Conservation (phyloP, 306 rosid species). For the Pyrus bretschneideri region DNA sequence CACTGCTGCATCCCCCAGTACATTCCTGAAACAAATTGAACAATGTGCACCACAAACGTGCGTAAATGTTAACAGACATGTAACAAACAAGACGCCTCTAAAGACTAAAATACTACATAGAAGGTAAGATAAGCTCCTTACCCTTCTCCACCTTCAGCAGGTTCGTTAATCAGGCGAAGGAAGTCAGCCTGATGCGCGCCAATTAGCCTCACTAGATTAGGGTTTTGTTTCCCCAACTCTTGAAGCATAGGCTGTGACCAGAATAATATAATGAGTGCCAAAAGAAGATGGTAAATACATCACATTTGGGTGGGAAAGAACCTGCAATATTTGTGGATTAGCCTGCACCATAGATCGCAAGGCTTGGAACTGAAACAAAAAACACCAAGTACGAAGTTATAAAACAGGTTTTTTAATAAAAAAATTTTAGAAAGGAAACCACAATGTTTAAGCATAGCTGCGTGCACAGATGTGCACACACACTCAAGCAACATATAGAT, state of each 20-base stretch:
- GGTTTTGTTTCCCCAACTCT: slow-evolving; percentile 96
- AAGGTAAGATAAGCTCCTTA: slow-evolving; percentile 28
- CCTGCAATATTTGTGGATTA: slow-evolving; percentile 97
- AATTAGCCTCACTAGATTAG: slow-evolving; percentile 82
- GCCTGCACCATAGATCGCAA: slow-evolving; percentile 92
- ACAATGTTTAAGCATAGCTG: background rate
- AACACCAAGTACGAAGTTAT: background rate
- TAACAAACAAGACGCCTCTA: background rate
- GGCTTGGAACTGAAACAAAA: slow-evolving; percentile 61
- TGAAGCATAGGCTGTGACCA: slow-evolving; percentile 91
- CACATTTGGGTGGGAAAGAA: slow-evolving; percentile 14
- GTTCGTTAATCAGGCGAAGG: slow-evolving; percentile 82
- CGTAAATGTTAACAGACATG: background rate
- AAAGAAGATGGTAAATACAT: background rate
- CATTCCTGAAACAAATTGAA: slow-evolving; percentile 38
- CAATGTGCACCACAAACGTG: background rate
- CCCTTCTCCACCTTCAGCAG: slow-evolving; percentile 90
- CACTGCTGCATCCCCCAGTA: slow-evolving; percentile 55
- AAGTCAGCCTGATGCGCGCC: slow-evolving; percentile 87
- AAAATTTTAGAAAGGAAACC: background rate
- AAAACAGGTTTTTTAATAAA: background rate
- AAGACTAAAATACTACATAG: background rate
- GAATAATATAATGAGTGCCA: slow-evolving; percentile 11
- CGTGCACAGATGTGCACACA: background rate
- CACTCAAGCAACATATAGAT: background rate